Percentiles rank a stretch among this genome's conserved stretches.
phyloP scores from a whole-genome alignment of 768 basidiomycete genomes.

The Asterophora lycoperdoides region DNA sequence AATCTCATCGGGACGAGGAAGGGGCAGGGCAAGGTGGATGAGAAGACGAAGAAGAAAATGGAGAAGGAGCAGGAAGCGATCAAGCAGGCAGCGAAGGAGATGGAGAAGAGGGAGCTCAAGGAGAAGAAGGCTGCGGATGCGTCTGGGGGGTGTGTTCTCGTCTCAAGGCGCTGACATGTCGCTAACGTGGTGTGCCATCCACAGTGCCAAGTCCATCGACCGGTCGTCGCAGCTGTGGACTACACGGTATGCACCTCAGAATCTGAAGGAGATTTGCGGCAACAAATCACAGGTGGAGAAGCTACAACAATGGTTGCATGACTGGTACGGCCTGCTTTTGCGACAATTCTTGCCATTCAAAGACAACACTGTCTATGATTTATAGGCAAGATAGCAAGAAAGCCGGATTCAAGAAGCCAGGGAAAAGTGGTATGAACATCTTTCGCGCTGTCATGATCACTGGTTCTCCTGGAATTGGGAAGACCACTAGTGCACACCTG shows the following conservation, averaged over 20 bases:
- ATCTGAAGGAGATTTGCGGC: conserved; percentile 87
- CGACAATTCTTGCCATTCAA: background rate
- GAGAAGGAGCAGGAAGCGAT: conserved; percentile 79
- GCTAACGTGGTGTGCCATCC: background rate
- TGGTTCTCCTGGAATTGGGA: conserved; percentile 95
- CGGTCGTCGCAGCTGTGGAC: conserved; percentile 84
- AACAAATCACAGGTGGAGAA: conserved; percentile 93
- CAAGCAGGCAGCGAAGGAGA: conserved; percentile 64
- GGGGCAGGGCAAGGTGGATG: conserved; percentile 55
- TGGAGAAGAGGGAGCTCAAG: conserved; percentile 69
- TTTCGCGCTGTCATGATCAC: conserved; percentile 88
- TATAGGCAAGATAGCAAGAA: conserved; percentile 71
- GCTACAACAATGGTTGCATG: conserved; percentile 78
- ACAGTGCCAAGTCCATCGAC: conserved; percentile 33
- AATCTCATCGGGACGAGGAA: conserved; percentile 73
- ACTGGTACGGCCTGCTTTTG: conserved; percentile 60
- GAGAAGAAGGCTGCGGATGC: conserved; percentile 33
- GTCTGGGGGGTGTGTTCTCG: conserved; percentile 6
- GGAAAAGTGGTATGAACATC: conserved; percentile 82
- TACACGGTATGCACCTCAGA: conserved; percentile 86
- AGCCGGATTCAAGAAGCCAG: conserved; percentile 86
- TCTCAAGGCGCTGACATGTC: background rate
- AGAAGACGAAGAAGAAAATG: conserved; percentile 77
- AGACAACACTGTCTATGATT: background rate
- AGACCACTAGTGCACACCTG: conserved; percentile 94